A percentile compares a stretch with the other conserved stretches of the same genome.
These are phyloP conservation scores for Fusarium staphyleae DNA, from an alignment of 2,329 filamentous ascomycete species.

Conservation along the genomic window DNA sequence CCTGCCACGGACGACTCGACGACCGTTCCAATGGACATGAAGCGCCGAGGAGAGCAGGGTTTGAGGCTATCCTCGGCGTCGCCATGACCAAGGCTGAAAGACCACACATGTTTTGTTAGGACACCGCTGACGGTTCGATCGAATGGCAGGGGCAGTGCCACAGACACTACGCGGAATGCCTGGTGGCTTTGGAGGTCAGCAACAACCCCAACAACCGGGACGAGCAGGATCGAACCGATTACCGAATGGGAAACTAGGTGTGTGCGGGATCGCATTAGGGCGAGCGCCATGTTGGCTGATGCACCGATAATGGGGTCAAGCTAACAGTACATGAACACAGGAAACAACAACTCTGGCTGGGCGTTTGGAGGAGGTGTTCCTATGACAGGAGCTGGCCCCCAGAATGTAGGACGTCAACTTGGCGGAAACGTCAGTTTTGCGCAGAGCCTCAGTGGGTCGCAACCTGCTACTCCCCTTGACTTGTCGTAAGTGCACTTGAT, in stretches of 20 bases:
- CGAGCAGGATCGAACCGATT: slow-evolving; percentile 65
- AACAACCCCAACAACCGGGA: slow-evolving; percentile 61
- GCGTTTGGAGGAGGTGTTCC: slow-evolving; percentile 68
- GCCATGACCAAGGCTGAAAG: slow-evolving; percentile 9
- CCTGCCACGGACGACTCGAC: slow-evolving; percentile 12
- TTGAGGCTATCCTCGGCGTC: slow-evolving; percentile 6
- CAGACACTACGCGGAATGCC: slow-evolving; percentile 69
- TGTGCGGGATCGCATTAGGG: slow-evolving; percentile 2
- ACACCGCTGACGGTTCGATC: slow-evolving; percentile 41
- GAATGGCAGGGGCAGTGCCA: slow-evolving; percentile 61
- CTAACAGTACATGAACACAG: slow-evolving; percentile 46
- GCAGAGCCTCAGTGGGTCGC: slow-evolving; percentile 69
- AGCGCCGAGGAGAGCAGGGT: slow-evolving; percentile 5
- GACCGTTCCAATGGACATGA: slow-evolving; percentile 27
- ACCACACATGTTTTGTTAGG: slow-evolving; percentile 27
- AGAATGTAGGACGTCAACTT: slow-evolving; percentile 61
- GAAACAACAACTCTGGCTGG: slow-evolving; percentile 64
- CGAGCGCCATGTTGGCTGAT: slow-evolving; percentile 13
- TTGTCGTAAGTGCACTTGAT: slow-evolving; percentile 63
- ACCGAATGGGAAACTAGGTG: slow-evolving; percentile 72
- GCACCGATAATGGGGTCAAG: slow-evolving; percentile 15
- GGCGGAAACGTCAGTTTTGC: slow-evolving; percentile 70
- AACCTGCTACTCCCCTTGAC: slow-evolving; percentile 68
- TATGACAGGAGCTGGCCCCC: slow-evolving; percentile 64
- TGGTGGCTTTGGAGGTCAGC: slow-evolving; percentile 65